These are phyloP conservation scores for Penicillium nordicum DNA, from an alignment of 2,329 filamentous ascomycete genomes.

Conservation along the genomic window DNA sequence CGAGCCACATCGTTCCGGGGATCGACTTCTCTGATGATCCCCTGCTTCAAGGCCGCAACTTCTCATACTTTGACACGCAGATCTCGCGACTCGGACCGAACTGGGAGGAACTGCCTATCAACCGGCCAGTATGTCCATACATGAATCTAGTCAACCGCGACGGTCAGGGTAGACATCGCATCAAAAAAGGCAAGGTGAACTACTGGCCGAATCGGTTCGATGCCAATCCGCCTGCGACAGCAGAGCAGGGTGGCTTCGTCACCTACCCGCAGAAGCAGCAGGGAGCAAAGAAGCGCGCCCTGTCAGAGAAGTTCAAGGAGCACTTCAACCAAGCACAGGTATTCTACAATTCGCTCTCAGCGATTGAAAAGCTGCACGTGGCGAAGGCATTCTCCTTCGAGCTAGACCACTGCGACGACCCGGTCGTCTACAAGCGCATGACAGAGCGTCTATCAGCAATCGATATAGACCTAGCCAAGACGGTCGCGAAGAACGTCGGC, in stretches of 20 bases:
- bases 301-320: conserved; percentile 45
- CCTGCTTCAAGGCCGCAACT: conserved; percentile 69
- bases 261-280: conserved; percentile 64
- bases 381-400: conserved; percentile 40
- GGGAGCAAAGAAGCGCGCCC: conserved; percentile 64
- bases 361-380: conserved; percentile 35
- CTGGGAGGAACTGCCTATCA: conserved; percentile 74
- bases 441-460: conserved; percentile 67
- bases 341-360: conserved; percentile 38
- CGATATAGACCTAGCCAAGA: conserved; percentile 64
- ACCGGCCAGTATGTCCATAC: conserved; percentile 69
- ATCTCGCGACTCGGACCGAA: conserved; percentile 68
- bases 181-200: conserved; percentile 69
- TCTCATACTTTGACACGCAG: conserved; percentile 54
- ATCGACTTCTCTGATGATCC: conserved; percentile 76
- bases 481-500: conserved; percentile 70
- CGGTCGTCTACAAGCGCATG: conserved; percentile 71
- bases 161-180: conserved; percentile 67
- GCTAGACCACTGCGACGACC: conserved; percentile 63
- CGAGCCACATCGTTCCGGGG: conserved; percentile 72
- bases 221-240: conserved; percentile 59
- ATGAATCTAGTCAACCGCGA: conserved; percentile 76
- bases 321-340: conserved; percentile 38
- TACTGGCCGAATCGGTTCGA: conserved; percentile 76
- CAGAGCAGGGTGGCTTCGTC: conserved; percentile 63